Base-by-base conservation (phyloP, 2,329 filamentous ascomycete species). In the Aspergillus puulaauensis region DNA sequence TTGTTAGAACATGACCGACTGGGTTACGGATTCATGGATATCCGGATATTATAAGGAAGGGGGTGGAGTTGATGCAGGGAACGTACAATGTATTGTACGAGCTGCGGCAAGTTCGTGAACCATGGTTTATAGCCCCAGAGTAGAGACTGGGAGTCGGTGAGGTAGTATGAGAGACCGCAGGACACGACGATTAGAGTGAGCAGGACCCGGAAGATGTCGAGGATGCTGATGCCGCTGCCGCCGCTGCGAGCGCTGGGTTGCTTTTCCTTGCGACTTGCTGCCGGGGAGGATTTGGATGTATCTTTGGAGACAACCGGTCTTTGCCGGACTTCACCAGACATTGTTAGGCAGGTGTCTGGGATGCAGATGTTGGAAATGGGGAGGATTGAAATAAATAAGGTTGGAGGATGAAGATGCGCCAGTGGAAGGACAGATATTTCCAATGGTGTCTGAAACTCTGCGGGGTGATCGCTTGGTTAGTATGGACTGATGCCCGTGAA, bases 111-210 rank as follows among this genome's bases (percentile, higher is more conserved):
- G 40, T 71, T 81, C 70, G 76, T 88, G 68, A 79, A 89, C 86
- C 77, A 87, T 67, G 75, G 89, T 76, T 75, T 80, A 78, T 79
- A 88, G 64, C 81, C 86, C 88, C 89, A 95, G 57, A 86, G 81
- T 62, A 87, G 80, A 58, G 84, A 87, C 70, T 90, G 84, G 60
- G 88, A 88, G 61, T 82, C 81, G 45, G 89, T 91, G 65, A 90
- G 81, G 62, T 93, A 84, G 75, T 93, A 93, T 76, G 89, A 92
- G 54, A 93, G 79, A 17, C 83, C 86, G 67, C 82, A 85, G 23
- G 86, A 90, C 47, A 87, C 83, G 44, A 90, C 65, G 35, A 88
- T 64, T 14, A 93, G 73, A 54, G 90, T 90, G 33, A 82, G 82
- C 46, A 92, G 68, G 31, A 93, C 81, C 33, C 90, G 87, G 58